Conservation (phyloP, 768 basidiomycete genomes). For the Epithele typhae region DNA sequence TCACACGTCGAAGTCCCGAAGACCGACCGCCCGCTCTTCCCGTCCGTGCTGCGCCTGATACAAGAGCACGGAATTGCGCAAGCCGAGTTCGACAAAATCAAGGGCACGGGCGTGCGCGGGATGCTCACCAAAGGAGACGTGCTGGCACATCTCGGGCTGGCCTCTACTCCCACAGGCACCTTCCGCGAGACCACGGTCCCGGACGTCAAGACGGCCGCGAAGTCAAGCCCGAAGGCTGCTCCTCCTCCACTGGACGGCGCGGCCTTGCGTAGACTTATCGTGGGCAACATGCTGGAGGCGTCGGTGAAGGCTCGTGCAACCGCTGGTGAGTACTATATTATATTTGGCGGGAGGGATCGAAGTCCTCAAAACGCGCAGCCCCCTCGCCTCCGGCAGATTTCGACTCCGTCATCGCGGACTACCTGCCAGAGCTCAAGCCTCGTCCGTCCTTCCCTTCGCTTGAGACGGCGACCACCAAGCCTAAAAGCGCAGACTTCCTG, state of each 20-base stretch:
- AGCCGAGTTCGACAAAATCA: conserved; percentile 57
- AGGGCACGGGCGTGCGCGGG: conserved; percentile 85
- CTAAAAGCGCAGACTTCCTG: conserved; percentile 17
- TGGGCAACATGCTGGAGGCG: conserved; percentile 51
- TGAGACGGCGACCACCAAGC: conserved; percentile 8
- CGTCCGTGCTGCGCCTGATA: conserved; percentile 83
- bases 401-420: conserved; percentile 73
- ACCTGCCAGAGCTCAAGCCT: conserved; percentile 41
- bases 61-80: conserved; percentile 50
- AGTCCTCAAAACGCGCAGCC: conserved; percentile 26
- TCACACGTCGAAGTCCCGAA: conserved; percentile 28
- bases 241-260: conserved; percentile 49
- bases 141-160: conserved; percentile 78
- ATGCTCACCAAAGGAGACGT: conserved; percentile 98
- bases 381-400: conserved; percentile 49
- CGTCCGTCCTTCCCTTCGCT: conserved; percentile 11
- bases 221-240: conserved; percentile 28
- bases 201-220: conserved; percentile 29
- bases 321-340: conserved; percentile 32
- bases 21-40: conserved; percentile 76
- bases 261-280: conserved; percentile 61
- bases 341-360: not conserved
- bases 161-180: conserved; percentile 72
- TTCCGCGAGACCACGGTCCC: conserved; percentile 45
- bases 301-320: conserved; percentile 45